Conservation (phyloP, 2,329 filamentous ascomycete genomes). For the Scedosporium aurantiacum region DNA sequence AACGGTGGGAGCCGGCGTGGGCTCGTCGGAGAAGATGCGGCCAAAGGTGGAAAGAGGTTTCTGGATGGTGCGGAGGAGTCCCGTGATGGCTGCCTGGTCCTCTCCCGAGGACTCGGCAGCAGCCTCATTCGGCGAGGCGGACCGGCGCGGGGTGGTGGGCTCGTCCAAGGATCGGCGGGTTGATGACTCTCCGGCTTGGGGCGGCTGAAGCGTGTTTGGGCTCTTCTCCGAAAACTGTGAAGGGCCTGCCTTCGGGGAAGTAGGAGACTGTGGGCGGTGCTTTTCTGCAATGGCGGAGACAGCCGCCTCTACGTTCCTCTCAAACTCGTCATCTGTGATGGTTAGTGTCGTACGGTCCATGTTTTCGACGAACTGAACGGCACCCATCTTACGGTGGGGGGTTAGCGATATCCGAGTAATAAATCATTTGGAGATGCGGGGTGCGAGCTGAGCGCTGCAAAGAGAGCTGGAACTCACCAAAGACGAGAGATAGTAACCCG, state of each 20-base stretch:
- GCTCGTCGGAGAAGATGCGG: slow-evolving; percentile 75
- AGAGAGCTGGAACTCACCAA: slow-evolving; percentile 42
- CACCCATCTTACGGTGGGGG: slow-evolving; percentile 57
- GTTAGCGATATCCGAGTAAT: neutral
- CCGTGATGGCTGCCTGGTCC: slow-evolving; percentile 71
- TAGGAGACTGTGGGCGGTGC: slow-evolving; percentile 49
- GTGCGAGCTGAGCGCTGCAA: too few relatives aligned
- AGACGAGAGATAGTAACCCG: slow-evolving; percentile 94
- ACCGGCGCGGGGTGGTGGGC: slow-evolving; percentile 33
- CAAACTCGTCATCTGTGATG: slow-evolving; percentile 90
- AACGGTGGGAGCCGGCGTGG: slow-evolving; percentile 8
- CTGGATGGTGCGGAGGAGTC: slow-evolving; percentile 82
- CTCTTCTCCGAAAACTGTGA: slow-evolving; percentile 28
- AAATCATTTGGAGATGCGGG: neutral
- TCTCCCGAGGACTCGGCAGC: slow-evolving; percentile 42
- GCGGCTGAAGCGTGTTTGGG: slow-evolving; percentile 20
- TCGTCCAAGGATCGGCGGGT: slow-evolving; percentile 31
- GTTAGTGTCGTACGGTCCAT: slow-evolving; percentile 90
- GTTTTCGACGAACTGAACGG: slow-evolving; percentile 92
- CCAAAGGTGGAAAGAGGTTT: slow-evolving; percentile 84
- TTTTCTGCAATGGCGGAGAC: slow-evolving; percentile 93
- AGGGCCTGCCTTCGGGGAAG: slow-evolving; percentile 15
- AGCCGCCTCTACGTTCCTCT: slow-evolving; percentile 88
- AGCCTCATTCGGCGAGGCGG: slow-evolving; percentile 42
- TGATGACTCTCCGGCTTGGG: slow-evolving; percentile 18